A percentile compares a stretch with the other conserved stretches of the same genome.
Conservation (phyloP, 371 early-diverging fungal species). For the Saksenaea vasiformis region DNA sequence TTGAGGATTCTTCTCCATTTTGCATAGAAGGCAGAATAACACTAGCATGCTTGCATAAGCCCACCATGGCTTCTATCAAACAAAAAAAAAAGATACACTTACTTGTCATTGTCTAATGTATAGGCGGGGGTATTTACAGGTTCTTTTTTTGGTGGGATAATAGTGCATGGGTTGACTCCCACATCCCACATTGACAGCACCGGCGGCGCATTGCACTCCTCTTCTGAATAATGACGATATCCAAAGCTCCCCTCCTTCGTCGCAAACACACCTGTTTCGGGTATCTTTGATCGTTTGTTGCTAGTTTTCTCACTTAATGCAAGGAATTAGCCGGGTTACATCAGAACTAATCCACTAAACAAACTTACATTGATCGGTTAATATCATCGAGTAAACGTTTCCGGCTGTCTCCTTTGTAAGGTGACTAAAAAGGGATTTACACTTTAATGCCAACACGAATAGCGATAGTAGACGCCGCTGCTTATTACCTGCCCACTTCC, state of each 20-base stretch:
- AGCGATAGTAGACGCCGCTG: not conserved
- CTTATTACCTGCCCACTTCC: not conserved
- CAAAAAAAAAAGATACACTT: not conserved
- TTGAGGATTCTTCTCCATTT: slow-evolving; percentile 1
- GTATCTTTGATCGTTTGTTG: slow-evolving; percentile 10
- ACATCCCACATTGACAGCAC: slow-evolving; percentile 30
- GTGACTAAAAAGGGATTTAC: not conserved
- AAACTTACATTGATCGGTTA: not conserved
- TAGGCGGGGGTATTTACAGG: not conserved
- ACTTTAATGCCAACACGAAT: too few relatives aligned
- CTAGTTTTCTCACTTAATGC: slow-evolving; percentile 6
- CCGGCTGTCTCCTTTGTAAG: not conserved
- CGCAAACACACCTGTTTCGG: slow-evolving; percentile 18
- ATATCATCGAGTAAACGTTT: not conserved
- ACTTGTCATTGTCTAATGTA: not conserved
- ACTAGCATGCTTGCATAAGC: not conserved
- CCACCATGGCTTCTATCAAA: not conserved
- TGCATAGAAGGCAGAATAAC: not conserved
- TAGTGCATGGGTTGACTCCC: slow-evolving; percentile 22
- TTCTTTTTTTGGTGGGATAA: not conserved
- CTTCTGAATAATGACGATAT: slow-evolving; percentile 13
- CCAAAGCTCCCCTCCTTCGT: slow-evolving; percentile 15
- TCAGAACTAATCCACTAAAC: not conserved
- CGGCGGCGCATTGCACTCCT: slow-evolving; percentile 26
- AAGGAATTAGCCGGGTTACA: slow-evolving; percentile 4